Base-by-base conservation (phyloP, 1,284 basidiomycete genomes). In the Tylopilus orsonianus region DNA sequence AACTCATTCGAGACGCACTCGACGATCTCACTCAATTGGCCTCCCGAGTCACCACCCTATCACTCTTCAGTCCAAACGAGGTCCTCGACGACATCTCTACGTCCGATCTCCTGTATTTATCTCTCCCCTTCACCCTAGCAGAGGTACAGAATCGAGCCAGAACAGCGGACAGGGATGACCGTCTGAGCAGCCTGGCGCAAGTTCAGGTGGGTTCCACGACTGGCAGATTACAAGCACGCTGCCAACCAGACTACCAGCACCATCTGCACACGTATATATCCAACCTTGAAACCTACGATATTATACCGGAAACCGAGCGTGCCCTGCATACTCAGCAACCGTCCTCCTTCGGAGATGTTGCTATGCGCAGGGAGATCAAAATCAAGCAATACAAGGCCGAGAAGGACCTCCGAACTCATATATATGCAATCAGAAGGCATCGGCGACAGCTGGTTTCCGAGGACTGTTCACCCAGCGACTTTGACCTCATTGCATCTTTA, bases 11-110 rank as follows among this genome's bases (percentile, higher is more conserved):
- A 44, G 74, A 77, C 39, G 72, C 79, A 20, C 61, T 83, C 35
- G 62, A 65, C 8, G 81, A 87, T 67, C 70, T 89, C 19, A 67
- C 68, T 22, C 67, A 69, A 29, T 63, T 87, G 26, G 67, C 73
- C 44, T 67, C 72, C 23, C 75, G 78, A 9, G 73, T 89, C 42
- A 56, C 72, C 20, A 72, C 71, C 40, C 74, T 96, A 20, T 81
- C 82, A 0, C 71, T 97, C 18, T 94, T 96, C 69, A 93, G 90
- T 47, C 74, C 85, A 8, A 97, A 97, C 62, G 94, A 97, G 65
- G 74, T 74, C 1, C 69, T 92, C 19, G 88, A 93, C 40, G 94
- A 97, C 67, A 80, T 97, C 35, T 78, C 87, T 1, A 93, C 93
- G 9, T 72, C 75, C 26, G 83, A 94, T 67, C 70, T 97, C 41